These are phyloP conservation scores for Alliaria petiolata DNA, from an alignment of 345 rosid genomes.

Conservation along the genomic window DNA sequence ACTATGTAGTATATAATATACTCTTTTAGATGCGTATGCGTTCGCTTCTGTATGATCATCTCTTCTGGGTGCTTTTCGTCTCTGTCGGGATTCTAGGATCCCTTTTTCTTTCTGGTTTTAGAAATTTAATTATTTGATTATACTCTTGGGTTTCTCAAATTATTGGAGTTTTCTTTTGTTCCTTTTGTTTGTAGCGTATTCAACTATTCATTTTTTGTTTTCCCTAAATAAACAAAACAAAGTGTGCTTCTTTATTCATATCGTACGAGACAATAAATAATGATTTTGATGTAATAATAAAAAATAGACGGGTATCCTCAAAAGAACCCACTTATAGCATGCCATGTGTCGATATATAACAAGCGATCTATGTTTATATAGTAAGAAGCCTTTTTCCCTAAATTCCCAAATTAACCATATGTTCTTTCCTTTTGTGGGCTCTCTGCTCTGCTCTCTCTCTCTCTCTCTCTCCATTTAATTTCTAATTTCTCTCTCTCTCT, in stretches of 20 bases:
- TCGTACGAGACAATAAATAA: not conserved
- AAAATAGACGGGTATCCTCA: not conserved
- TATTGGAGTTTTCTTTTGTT: not conserved
- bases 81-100: not conserved
- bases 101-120: not conserved
- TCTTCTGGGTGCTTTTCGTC: not conserved
- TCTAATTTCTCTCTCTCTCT: too few relatives aligned
- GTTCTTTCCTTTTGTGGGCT: constrained; percentile 27
- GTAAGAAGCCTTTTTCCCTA: constrained; percentile 19
- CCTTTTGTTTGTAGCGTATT: not conserved
- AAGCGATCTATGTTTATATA: constrained; percentile 19
- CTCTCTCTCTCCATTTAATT: not conserved
- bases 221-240: not conserved
- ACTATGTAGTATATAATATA: too few relatives aligned
- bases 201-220: not conserved
- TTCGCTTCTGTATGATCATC: not conserved
- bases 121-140: not conserved
- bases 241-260: not conserved
- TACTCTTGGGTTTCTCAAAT: not conserved
- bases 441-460: not conserved
- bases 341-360: constrained; percentile 14
- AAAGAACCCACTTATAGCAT: constrained; percentile 9
- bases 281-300: not conserved
- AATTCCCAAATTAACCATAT: constrained; percentile 4
- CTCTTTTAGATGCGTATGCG: not conserved